Conservation (phyloP, 495 filamentous ascomycete species). For the Podospora didyma region DNA sequence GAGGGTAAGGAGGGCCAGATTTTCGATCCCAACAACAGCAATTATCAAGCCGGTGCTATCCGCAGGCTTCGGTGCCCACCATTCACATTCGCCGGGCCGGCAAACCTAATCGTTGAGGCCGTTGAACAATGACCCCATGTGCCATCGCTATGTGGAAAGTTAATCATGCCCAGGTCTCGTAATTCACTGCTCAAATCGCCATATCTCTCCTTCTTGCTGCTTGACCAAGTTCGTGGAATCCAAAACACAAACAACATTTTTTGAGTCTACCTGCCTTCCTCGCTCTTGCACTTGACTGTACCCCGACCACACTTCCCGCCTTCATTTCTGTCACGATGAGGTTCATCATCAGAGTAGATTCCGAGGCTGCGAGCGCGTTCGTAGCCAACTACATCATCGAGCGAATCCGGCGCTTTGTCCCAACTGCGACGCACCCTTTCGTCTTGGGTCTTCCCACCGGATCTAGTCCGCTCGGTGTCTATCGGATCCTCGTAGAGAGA, state of each 20-base stretch:
- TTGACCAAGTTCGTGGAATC: too few relatives aligned
- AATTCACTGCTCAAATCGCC: too few relatives aligned
- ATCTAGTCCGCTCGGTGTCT: slow-evolving; percentile 73
- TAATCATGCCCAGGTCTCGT: too few relatives aligned
- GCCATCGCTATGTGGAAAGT: background rate
- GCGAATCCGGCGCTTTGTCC: slow-evolving; percentile 69
- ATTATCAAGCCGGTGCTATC: background rate
- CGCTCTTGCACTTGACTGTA: too few relatives aligned
- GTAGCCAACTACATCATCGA: slow-evolving; percentile 81
- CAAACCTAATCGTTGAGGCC: background rate
- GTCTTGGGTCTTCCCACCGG: slow-evolving; percentile 83
- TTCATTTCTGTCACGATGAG: slow-evolving; percentile 51
- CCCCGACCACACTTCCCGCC: too few relatives aligned
- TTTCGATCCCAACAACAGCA: background rate
- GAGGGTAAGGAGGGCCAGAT: background rate
- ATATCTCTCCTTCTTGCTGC: too few relatives aligned
- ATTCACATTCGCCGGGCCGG: background rate
- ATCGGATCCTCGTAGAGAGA: slow-evolving; percentile 68
- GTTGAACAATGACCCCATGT: background rate
- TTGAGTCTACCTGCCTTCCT: too few relatives aligned
- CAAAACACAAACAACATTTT: too few relatives aligned
- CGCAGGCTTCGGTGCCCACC: background rate
- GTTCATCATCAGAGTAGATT: slow-evolving; percentile 76
- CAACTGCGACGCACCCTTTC: slow-evolving; percentile 67
- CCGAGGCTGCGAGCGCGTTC: slow-evolving; percentile 62